phyloP scores from a whole-genome alignment of 345 rosid species.

The Psidium guajava region DNA sequence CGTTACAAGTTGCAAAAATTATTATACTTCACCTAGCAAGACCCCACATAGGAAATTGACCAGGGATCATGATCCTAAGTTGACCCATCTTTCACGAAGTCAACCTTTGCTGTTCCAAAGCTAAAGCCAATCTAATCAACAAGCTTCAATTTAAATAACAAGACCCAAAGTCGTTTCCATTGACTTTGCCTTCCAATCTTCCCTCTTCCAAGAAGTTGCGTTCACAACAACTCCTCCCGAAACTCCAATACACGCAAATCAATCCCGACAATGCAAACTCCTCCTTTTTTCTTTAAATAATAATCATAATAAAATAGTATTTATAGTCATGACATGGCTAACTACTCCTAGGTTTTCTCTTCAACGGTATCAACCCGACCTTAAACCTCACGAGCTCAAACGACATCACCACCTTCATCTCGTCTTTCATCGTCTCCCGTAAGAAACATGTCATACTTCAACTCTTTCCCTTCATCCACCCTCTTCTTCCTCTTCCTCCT shows the following conservation, averaged over 20 bases:
- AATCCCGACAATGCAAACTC: not conserved
- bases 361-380: not conserved
- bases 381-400: not conserved
- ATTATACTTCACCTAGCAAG: not conserved
- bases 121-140: not conserved
- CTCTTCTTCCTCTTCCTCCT: not conserved
- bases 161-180: not conserved
- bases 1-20: not conserved
- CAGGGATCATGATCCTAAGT: not conserved
- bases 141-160: not conserved
- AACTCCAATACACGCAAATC: not conserved
- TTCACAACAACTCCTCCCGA: not conserved
- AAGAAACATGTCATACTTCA: not conserved
- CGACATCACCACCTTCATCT: not conserved
- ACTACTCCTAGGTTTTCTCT: not conserved
- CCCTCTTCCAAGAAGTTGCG: not conserved
- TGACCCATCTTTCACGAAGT: not conserved
- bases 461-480: not conserved
- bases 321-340: not conserved
- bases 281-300: too few species aligned
- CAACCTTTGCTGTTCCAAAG: not conserved
- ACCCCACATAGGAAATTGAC: not conserved
- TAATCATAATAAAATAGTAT: too few species aligned
- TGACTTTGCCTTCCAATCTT: not conserved
- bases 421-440: not conserved